A percentile compares a stretch with the other conserved stretches of the same genome.
Evolutionary conservation across 371 early-diverging fungal species (phyloP).

Genomic region (Lichtheimia ramosa): DNA sequence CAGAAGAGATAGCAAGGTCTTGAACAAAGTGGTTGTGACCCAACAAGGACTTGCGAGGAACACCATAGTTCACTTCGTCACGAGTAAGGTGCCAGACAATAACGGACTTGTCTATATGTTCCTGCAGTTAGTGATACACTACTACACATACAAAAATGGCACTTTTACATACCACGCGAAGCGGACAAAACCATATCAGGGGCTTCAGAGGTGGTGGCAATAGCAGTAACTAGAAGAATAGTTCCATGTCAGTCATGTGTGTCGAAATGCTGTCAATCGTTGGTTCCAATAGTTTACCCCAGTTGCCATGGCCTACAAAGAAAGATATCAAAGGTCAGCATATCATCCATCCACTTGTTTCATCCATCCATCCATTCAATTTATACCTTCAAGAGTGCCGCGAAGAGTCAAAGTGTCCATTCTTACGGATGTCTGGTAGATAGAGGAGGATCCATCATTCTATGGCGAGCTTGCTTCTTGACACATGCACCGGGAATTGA

Average conservation of each 20-base stretch:
- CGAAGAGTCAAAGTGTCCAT: constrained; percentile 53
- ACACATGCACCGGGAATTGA: no score
- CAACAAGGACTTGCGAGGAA: constrained; percentile 83
- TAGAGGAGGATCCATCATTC: constrained; percentile 15
- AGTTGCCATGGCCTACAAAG: constrained; percentile 32
- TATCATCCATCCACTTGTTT: constrained; percentile 25
- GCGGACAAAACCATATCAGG: constrained; percentile 91
- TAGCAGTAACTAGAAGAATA: constrained; percentile 75
- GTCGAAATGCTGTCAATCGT: constrained; percentile 2
- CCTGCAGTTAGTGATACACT: no score
- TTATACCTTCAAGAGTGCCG: constrained; percentile 37
- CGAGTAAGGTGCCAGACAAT: constrained; percentile 94
- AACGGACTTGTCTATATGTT: constrained; percentile 83
- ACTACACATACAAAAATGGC: neutral
- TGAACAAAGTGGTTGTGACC: constrained; percentile 98
- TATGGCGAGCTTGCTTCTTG: no score
- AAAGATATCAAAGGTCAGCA: constrained; percentile 6
- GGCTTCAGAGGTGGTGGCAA: constrained; percentile 90
- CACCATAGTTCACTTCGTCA: constrained; percentile 91
- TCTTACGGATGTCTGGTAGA: constrained; percentile 11
- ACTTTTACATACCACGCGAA: constrained; percentile 73
- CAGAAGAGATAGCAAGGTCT: constrained; percentile 96
- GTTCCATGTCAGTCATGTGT: neutral
- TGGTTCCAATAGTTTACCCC: constrained; percentile 24
- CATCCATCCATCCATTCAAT: constrained; percentile 15